A percentile compares a stretch with the other conserved stretches of the same genome.
Conservation (phyloP, 2,329 filamentous ascomycete genomes). For the Microdochium bolleyi region DNA sequence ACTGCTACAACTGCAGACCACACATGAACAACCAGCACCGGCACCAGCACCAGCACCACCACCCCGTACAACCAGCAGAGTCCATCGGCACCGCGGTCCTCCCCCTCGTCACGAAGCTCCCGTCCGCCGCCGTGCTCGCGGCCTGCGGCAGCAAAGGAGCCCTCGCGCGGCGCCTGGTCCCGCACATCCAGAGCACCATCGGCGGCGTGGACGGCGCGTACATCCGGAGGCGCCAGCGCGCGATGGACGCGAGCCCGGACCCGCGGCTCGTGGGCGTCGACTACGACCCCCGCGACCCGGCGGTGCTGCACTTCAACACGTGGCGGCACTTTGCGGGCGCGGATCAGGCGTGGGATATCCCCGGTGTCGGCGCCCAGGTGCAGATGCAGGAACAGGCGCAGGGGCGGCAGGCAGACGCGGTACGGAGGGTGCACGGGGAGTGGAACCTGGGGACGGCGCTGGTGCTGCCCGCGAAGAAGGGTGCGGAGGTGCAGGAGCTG, state of each 20-base stretch:
- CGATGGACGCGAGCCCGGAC: conserved; percentile 27
- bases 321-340: conserved; percentile 36
- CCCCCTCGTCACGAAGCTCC: conserved; percentile 23
- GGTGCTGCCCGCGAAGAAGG: conserved; percentile 18
- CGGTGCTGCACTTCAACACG: conserved; percentile 33
- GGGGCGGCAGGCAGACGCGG: conserved; percentile 26
- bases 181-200: conserved; percentile 21
- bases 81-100: conserved; percentile 34
- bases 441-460: conserved; percentile 22
- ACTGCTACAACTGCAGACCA: conserved; percentile 32
- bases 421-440: conserved; percentile 18
- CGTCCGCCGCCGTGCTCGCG: conserved; percentile 12
- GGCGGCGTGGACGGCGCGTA: conserved; percentile 30
- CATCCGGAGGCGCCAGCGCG: conserved; percentile 25
- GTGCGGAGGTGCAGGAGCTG: conserved; percentile 18
- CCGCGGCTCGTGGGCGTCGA: conserved; percentile 30
- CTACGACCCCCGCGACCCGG: conserved; percentile 29
- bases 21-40: conserved; percentile 25
- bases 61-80: conserved; percentile 15
- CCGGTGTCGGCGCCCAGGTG: conserved; percentile 18
- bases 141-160: conserved; percentile 12
- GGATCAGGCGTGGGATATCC: conserved; percentile 27
- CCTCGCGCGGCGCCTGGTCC: conserved; percentile 18
- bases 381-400: conserved; percentile 12
- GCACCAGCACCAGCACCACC: no score